phyloP scores from a whole-genome alignment of 768 basidiomycete genomes.

The Termitomyces sp. region DNA sequence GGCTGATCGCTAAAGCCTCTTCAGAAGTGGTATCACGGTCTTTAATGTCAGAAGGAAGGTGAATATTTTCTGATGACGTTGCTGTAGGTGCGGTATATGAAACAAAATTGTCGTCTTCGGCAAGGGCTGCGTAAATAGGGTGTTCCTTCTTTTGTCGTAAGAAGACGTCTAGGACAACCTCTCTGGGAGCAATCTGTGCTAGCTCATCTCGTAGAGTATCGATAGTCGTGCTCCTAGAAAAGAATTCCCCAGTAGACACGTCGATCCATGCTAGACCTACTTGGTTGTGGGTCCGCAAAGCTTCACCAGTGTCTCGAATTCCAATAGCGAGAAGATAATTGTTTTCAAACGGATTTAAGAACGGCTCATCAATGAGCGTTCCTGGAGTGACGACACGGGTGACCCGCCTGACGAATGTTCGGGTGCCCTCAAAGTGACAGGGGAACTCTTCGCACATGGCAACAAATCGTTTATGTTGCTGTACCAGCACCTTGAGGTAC shows the following conservation, averaged over 20 bases:
- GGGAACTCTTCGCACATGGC: slow-evolving; percentile 94
- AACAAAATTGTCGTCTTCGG: slow-evolving; percentile 49
- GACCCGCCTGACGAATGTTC: slow-evolving; percentile 76
- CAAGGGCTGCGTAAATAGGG: slow-evolving; percentile 42
- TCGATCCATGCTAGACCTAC: slow-evolving; percentile 93
- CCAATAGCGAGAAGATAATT: slow-evolving; percentile 81
- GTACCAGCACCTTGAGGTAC: slow-evolving; percentile 80
- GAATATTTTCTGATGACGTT: neutral
- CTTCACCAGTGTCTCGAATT: slow-evolving; percentile 8
- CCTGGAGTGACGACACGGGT: slow-evolving; percentile 89
- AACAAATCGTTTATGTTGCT: slow-evolving; percentile 78
- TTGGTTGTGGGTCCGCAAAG: slow-evolving; percentile 5
- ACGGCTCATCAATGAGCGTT: slow-evolving; percentile 89
- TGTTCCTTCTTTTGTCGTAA: slow-evolving; percentile 32
- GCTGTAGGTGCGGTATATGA: slow-evolving; percentile 35
- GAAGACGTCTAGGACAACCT: slow-evolving; percentile 62
- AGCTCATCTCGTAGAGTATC: slow-evolving; percentile 74
- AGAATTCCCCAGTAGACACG: slow-evolving; percentile 92
- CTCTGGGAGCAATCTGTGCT: slow-evolving; percentile 72
- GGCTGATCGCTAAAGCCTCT: slow-evolving; percentile 53
- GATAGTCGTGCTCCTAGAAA: slow-evolving; percentile 54
- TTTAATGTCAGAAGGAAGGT: neutral
- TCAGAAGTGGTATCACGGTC: slow-evolving; percentile 19
- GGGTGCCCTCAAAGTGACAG: slow-evolving; percentile 39
- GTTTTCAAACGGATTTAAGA: slow-evolving; percentile 80